These are phyloP conservation scores for Trypanosoma cruzi DNA, from an alignment of 208 protist genomes.

Conservation along the genomic window DNA sequence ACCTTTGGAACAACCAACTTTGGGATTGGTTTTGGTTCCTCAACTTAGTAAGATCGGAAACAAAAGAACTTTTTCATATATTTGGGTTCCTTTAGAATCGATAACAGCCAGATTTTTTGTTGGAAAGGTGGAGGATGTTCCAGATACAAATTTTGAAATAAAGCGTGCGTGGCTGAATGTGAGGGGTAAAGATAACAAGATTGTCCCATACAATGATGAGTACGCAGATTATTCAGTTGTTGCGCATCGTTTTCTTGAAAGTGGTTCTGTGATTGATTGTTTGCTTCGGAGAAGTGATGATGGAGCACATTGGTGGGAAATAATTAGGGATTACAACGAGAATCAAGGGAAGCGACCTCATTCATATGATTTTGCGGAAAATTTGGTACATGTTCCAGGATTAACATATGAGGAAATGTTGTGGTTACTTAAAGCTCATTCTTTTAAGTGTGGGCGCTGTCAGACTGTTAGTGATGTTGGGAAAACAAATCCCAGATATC, in stretches of 20 bases:
- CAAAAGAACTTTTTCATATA: constrained; percentile 30
- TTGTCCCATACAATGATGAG: constrained; percentile 63
- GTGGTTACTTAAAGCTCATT: constrained; percentile 64
- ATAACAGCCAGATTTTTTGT: constrained; percentile 57
- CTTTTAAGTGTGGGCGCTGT: constrained; percentile 75
- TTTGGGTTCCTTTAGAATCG: constrained; percentile 57
- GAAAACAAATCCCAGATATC: constrained; percentile 46
- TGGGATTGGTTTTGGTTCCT: constrained; percentile 68
- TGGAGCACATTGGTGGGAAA: constrained; percentile 88
- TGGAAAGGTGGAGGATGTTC: constrained; percentile 34
- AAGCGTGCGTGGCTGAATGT: constrained; percentile 40
- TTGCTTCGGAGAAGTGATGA: constrained; percentile 63
- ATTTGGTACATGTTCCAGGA: constrained; percentile 67
- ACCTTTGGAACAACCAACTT: constrained; percentile 49
- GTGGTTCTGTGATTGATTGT: constrained; percentile 62
- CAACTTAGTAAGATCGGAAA: constrained; percentile 28
- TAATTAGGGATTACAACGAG: constrained; percentile 45
- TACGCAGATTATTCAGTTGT: constrained; percentile 65
- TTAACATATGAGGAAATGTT: constrained; percentile 73
- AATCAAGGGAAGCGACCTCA: constrained; percentile 26
- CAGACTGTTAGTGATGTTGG: constrained; percentile 77
- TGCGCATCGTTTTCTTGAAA: constrained; percentile 45
- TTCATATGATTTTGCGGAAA: constrained; percentile 54
- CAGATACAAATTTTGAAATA: constrained; percentile 39
- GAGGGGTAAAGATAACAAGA: constrained; percentile 35